Evolutionary conservation across 2,329 filamentous ascomycete species (phyloP).

Genomic region (Epichloe hybrida): DNA sequence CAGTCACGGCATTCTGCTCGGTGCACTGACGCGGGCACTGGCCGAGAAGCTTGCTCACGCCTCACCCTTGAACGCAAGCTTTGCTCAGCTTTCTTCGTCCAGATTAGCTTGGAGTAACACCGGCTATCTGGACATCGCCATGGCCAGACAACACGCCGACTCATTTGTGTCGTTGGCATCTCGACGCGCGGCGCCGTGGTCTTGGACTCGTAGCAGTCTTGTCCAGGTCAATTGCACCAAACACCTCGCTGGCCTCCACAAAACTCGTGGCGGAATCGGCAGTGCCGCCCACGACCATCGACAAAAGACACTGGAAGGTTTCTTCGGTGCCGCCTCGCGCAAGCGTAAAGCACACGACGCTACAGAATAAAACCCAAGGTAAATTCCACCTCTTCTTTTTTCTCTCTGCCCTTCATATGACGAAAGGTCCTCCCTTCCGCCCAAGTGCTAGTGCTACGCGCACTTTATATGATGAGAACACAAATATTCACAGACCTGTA

Average conservation of each 20-base stretch:
- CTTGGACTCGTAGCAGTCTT: slow-evolving; percentile 9
- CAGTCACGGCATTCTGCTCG: slow-evolving; percentile 64
- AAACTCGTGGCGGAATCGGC: slow-evolving; percentile 71
- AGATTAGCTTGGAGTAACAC: slow-evolving; percentile 38
- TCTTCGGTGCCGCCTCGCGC: slow-evolving; percentile 43
- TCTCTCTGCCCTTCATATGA: neutral
- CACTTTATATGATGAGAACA: slow-evolving; percentile 49
- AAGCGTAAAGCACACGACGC: slow-evolving; percentile 3
- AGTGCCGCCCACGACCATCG: slow-evolving; percentile 61
- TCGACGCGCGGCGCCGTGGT: slow-evolving; percentile 10
- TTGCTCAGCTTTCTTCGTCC: neutral
- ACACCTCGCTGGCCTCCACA: slow-evolving; percentile 62
- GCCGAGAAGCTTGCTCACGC: slow-evolving; percentile 33
- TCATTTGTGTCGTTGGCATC: neutral
- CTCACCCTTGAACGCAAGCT: neutral
- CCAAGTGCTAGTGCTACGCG: slow-evolving; percentile 3
- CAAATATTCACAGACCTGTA: slow-evolving; percentile 73
- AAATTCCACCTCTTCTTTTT: slow-evolving; percentile 14
- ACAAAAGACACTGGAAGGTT: slow-evolving; percentile 64
- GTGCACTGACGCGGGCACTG: slow-evolving; percentile 51
- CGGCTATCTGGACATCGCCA: slow-evolving; percentile 26
- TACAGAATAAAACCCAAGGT: slow-evolving; percentile 18
- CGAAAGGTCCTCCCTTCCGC: neutral
- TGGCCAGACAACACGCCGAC: slow-evolving; percentile 7
- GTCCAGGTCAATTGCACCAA: slow-evolving; percentile 48